phyloP scores from a whole-genome alignment of 805 yeast genomes.

The Wickerhamiella siamensis region DNA sequence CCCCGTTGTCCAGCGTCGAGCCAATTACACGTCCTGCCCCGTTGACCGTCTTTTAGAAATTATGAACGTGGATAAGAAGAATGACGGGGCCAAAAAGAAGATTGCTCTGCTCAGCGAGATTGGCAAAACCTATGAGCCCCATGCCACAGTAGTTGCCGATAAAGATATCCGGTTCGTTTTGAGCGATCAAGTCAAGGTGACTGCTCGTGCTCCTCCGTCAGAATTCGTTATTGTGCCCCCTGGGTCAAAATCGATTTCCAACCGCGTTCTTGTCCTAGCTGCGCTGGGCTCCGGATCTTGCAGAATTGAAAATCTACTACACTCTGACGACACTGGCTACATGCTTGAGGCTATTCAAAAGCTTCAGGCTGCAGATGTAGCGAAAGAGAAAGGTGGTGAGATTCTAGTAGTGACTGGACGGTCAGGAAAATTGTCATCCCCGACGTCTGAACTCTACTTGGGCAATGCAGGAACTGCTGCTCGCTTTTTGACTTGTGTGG shows the following conservation, averaged over 20 bases:
- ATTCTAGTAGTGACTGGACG: slow-evolving; percentile 75
- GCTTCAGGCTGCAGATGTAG: slow-evolving; percentile 66
- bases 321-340: slow-evolving; percentile 91
- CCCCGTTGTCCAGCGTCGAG: slow-evolving; percentile 51
- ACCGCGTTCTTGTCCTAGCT: slow-evolving; percentile 84
- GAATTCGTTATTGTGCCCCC: slow-evolving; percentile 60
- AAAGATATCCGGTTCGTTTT: slow-evolving; percentile 67
- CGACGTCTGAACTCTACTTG: slow-evolving; percentile 56
- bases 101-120: slow-evolving; percentile 71
- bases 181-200: slow-evolving; percentile 64
- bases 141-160: slow-evolving; percentile 74
- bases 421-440: slow-evolving; percentile 51
- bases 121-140: slow-evolving; percentile 78
- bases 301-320: slow-evolving; percentile 68
- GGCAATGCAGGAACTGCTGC: slow-evolving; percentile 99
- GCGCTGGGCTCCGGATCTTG: slow-evolving; percentile 82
- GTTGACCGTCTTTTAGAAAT: slow-evolving; percentile 58
- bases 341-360: slow-evolving; percentile 79
- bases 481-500: slow-evolving; percentile 83
- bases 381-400: slow-evolving; percentile 82
- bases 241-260: slow-evolving; percentile 93
- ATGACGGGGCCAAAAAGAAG: slow-evolving; percentile 82
- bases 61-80: slow-evolving; percentile 94
- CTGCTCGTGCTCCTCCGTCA: slow-evolving; percentile 29
- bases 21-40: slow-evolving; percentile 58